phyloP scores from a whole-genome alignment of 305 asterid species.

The Solanum hybrid region DNA sequence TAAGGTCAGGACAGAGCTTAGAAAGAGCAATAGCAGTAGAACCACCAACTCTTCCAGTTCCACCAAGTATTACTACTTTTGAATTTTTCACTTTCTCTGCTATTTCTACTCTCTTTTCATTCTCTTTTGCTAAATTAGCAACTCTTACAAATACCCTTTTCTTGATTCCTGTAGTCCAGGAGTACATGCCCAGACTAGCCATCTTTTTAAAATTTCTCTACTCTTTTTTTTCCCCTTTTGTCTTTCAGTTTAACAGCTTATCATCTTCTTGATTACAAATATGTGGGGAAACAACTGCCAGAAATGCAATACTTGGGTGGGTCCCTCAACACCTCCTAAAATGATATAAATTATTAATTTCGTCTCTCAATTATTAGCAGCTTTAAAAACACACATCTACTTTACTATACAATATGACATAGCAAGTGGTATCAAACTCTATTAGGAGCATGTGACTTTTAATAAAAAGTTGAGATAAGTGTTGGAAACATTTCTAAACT shows the following conservation, averaged over 20 bases:
- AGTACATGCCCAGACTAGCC: conserved; percentile 46
- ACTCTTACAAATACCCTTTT: conserved; percentile 11
- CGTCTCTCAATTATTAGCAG: no score
- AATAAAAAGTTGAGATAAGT: neutral
- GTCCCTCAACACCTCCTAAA: neutral
- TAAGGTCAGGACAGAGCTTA: conserved; percentile 57
- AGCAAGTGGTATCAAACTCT: neutral
- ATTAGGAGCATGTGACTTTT: no score
- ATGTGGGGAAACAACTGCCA: neutral
- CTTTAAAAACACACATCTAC: neutral
- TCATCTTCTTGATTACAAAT: neutral
- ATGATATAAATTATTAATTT: no score
- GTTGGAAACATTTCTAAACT: neutral
- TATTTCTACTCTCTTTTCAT: conserved; percentile 26
- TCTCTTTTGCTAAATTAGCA: conserved; percentile 23
- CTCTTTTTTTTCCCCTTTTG: neutral
- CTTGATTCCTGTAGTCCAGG: conserved; percentile 14
- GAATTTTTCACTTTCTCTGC: conserved; percentile 45
- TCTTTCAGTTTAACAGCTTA: neutral
- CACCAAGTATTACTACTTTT: conserved; percentile 64
- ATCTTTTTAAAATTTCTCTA: conserved; percentile 5
- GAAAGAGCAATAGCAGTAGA: conserved; percentile 81
- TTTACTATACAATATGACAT: neutral
- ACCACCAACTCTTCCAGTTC: conserved; percentile 96
- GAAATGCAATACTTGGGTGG: neutral